Evolutionary conservation across 306 rosid species (phyloP), one percentile per base, ranked within the genome.

Genomic region (Acacia confusa): DNA sequence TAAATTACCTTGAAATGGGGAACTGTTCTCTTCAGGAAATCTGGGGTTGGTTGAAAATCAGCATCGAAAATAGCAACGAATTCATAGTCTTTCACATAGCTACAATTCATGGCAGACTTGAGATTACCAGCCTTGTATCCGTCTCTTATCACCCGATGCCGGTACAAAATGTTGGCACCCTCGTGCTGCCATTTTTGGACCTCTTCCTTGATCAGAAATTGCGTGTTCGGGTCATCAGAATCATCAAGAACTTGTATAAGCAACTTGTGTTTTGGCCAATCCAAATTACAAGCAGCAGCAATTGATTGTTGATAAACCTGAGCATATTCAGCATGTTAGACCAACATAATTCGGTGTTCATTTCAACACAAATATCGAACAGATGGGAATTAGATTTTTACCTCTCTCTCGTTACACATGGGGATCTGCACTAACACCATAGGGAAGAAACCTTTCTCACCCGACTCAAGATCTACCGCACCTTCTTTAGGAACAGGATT

Each of bases 391-490:
- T 40, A 19, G 45, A 40, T 25, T 36, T 25, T 82, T 84, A 92
- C 98, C 97, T 94, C 97, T 70, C 68, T 92, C 82, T 94, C 98
- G 61, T 93, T 93, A 79, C 98, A 93, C 99, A 93, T 95, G 85
- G 99, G 99, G 87, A 95, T 95, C 92, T 94, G 98, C 50, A 94
- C 94, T 47, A 94, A 89, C 43, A 94, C 97, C 97, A 90, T 89
- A 2, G 98, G 98, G 78, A 87, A 90, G 72, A 84, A 92, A 19
- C 90, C 97, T 4, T 87, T 88, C 69, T 90, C 94, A 0, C 90
- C 91, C n/a, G 96, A 85, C 74, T 94, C 98, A 66, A 86, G 88
- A 82, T 94, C 97, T 22, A 76, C n/a, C 16, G 71, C 82, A 25
- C 52, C 90, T 45, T 70, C 84, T 77, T 86, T 89, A 2, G 92